Conservation (phyloP, 345 rosid genomes). For the Dipteronia dyeriana region DNA sequence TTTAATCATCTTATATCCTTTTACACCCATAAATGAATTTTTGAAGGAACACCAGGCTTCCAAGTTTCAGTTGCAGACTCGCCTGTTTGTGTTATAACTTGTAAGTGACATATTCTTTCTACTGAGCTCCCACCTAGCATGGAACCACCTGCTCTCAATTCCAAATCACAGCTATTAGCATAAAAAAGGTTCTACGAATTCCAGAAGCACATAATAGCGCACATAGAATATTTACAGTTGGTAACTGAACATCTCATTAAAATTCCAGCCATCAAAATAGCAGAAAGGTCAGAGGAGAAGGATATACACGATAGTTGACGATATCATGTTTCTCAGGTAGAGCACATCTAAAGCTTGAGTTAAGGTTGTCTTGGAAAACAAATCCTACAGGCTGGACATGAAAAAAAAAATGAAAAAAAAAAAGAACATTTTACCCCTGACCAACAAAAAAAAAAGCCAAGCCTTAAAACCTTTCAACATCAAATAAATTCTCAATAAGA, state of each 20-base stretch:
- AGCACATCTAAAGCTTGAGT: constrained; percentile 6
- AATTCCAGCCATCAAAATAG: neutral
- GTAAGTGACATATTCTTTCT: neutral
- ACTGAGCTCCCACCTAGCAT: neutral
- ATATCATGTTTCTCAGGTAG: neutral
- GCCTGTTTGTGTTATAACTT: neutral
- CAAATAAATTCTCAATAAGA: neutral
- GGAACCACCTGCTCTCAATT: neutral
- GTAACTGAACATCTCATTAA: neutral
- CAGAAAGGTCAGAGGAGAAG: neutral
- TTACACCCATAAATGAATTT: neutral
- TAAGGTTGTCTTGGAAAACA: neutral
- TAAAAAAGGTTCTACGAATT: neutral
- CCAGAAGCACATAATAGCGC: neutral
- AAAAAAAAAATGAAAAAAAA: neutral
- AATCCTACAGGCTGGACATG: neutral
- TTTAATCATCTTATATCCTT: too few species aligned
- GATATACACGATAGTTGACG: neutral
- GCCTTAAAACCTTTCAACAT: neutral
- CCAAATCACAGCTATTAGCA: neutral
- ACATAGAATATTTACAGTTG: neutral
- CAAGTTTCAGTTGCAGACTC: neutral
- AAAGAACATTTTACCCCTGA: neutral
- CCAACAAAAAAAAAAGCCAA: neutral
- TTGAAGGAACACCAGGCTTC: neutral